Percentiles rank a stretch among this genome's conserved stretches.
phyloP scores from a whole-genome alignment of 1,139 yeast species.

The Taphrina deformans region DNA sequence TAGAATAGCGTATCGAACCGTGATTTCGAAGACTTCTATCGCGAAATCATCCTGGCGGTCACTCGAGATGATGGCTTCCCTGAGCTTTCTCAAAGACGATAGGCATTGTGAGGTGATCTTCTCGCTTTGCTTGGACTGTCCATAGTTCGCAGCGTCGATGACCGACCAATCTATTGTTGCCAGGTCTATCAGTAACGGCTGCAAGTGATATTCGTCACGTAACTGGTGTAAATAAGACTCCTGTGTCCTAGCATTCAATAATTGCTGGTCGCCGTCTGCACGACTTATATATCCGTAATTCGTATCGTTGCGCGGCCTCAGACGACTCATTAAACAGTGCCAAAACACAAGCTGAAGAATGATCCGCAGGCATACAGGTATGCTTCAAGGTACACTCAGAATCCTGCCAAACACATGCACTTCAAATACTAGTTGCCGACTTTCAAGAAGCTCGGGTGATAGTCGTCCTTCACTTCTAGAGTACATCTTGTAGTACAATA shows the following conservation, averaged over 20 bases:
- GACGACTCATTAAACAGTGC: slow-evolving; percentile 1
- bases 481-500: no score
- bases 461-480: no score
- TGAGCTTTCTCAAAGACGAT: slow-evolving; percentile 37
- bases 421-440: no score
- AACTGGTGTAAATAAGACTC: slow-evolving; percentile 36
- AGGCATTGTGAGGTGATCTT: not conserved
- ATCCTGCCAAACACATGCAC: not conserved
- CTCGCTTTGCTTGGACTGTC: not conserved
- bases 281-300: slow-evolving; percentile 39
- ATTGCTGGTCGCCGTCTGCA: slow-evolving; percentile 37
- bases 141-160: not conserved
- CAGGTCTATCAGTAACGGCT: not conserved
- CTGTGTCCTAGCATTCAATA: slow-evolving; percentile 35
- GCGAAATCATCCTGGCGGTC: slow-evolving; percentile 36
- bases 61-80: slow-evolving; percentile 38
- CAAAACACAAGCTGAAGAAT: not conserved
- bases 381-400: not conserved
- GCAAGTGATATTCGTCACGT: slow-evolving; percentile 1
- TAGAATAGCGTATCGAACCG: slow-evolving; percentile 39
- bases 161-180: not conserved
- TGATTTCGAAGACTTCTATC: slow-evolving; percentile 34
- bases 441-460: no score
- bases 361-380: not conserved
- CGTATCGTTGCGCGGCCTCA: not conserved